Base-by-base conservation (phyloP, 129 eudicot species). In the Flaveria ramosissima region DNA sequence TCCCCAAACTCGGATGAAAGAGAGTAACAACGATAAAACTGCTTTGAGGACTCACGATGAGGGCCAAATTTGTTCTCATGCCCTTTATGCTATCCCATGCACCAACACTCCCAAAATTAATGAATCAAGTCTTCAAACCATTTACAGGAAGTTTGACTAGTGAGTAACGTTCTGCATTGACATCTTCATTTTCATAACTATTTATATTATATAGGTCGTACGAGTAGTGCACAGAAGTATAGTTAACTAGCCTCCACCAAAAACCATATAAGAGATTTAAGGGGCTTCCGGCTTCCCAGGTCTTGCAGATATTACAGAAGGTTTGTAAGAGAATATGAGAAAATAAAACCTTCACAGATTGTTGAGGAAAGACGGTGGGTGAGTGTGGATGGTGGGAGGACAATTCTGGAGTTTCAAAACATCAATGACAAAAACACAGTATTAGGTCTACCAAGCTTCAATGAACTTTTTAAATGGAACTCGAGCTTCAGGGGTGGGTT, bases 71-170 rank as follows among this genome's bases (percentile, higher is more conserved):
- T 21, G 16, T 21, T 57, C 30, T 59, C 65, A 36, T 36, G 65
- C 36, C 65, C 65, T 21, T 3, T 59, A 14, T 30, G 65, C 65
- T 20, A 23, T 59, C 36, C 23, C 19, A 56, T 19, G 9, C 62
- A 26, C 62, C 27, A 56, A 56, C 27, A 56, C 1, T 23, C 26
- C 62, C 9, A 56, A 56, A 55, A 9, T 56, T 21, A 56, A 56
- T 56, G 26, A 56, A 19, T 56, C 10, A 11, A 55, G 62, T 56
- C 62, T 56, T 56, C 62, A 56, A 56, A 56, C 62, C 62, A 7
- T 56, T 56, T n/a, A 9, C 19, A 17, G 9, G 62, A 56, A 52
- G 20, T 23, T 56, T 36, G 41, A 30, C 36, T 30, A 30, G 36
- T 30, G 41, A 4, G 7, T 36, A 6, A 8, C 0, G 6, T 36